Base-by-base conservation (phyloP, 2,329 filamentous ascomycete species). In the Cladophialophora bantiana region DNA sequence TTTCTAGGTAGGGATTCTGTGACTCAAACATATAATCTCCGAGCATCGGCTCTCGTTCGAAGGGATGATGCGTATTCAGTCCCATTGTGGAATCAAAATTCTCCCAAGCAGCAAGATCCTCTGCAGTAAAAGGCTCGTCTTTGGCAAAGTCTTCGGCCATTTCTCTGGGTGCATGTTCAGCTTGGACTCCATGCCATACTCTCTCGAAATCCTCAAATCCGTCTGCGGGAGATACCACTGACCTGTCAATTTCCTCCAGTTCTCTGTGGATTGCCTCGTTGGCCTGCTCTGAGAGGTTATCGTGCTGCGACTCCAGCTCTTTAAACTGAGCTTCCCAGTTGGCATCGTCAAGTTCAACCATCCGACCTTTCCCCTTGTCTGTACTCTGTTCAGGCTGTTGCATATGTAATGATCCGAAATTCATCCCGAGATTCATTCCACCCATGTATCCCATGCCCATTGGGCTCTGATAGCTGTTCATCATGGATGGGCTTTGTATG, bases 311-410 rank as follows among this genome's bases (percentile, higher is more conserved):
- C 58, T 84, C 82, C 45, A 80, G 80, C 79, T 95, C 88, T 65
- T 93, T 91, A 78, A 99, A 99, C 78, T 98, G 93, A 74, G 93
- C 92, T 80, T 98, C 94, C 95, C 95, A 98, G 76, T 96, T 90
- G 75, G 90, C 84, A 73, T 99, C 94, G 77, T 97, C 93, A 31
- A 98, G 86, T 81, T 98, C 95, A 12, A 98, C 90, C 81, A 98
- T 87, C 40, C 86, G 82, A 5, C 83, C 88, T 79, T 96, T 96
- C 45, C 91, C 94, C 78, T 98, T 98, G 78, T 93, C 79, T 52
- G 82, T 80, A 65, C 79, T 75, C 40, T 78, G 79, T 50, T 78
- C 76, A 40, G 74, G 74, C 31, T 77, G 78, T 56, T 78, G 76
- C 72, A 84, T 82, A 74, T 83, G 80, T 53, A 78, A 78, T 74